These are phyloP conservation scores for Orbilia brochopaga DNA, from an alignment of 2,329 filamentous ascomycete genomes.

Conservation along the genomic window DNA sequence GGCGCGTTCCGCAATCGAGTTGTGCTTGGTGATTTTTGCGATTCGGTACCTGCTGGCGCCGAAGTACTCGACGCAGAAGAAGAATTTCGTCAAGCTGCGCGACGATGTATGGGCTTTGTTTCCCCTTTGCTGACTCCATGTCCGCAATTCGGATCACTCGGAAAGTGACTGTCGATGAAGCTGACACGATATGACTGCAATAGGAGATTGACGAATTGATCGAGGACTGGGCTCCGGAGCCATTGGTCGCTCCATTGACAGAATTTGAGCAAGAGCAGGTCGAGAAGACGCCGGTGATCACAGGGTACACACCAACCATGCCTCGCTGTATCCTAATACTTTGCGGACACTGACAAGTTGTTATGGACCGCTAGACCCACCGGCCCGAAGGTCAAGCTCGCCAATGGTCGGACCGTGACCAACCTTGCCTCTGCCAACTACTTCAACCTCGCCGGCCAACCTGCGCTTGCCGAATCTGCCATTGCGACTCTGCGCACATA, in stretches of 20 bases:
- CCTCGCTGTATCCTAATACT: not conserved
- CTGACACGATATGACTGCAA: slow-evolving; percentile 35
- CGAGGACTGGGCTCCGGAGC: slow-evolving; percentile 95
- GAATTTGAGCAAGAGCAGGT: slow-evolving; percentile 78
- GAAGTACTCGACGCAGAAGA: slow-evolving; percentile 88
- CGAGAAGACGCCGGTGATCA: slow-evolving; percentile 83
- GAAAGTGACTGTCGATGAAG: not conserved
- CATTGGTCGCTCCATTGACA: slow-evolving; percentile 77
- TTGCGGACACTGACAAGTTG: slow-evolving; percentile 16
- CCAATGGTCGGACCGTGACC: slow-evolving; percentile 79
- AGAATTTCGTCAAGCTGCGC: slow-evolving; percentile 84
- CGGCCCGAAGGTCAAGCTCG: slow-evolving; percentile 84
- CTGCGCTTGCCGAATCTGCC: slow-evolving; percentile 90
- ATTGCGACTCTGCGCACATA: slow-evolving; percentile 93
- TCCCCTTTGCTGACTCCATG: too few relatives aligned
- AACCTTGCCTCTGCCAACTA: slow-evolving; percentile 97
- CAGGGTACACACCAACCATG: slow-evolving; percentile 68
- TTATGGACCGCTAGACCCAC: slow-evolving; percentile 69
- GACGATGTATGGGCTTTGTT: slow-evolving; percentile 71
- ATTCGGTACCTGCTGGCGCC: slow-evolving; percentile 90
- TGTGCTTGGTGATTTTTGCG: slow-evolving; percentile 93
- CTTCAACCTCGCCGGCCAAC: slow-evolving; percentile 94
- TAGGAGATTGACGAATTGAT: slow-evolving; percentile 94
- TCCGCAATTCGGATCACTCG: slow-evolving; percentile 2
- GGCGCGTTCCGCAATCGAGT: slow-evolving; percentile 87